Evolutionary conservation across 1,284 basidiomycete species (phyloP).

Genomic region (Malassezia sympodialis): DNA sequence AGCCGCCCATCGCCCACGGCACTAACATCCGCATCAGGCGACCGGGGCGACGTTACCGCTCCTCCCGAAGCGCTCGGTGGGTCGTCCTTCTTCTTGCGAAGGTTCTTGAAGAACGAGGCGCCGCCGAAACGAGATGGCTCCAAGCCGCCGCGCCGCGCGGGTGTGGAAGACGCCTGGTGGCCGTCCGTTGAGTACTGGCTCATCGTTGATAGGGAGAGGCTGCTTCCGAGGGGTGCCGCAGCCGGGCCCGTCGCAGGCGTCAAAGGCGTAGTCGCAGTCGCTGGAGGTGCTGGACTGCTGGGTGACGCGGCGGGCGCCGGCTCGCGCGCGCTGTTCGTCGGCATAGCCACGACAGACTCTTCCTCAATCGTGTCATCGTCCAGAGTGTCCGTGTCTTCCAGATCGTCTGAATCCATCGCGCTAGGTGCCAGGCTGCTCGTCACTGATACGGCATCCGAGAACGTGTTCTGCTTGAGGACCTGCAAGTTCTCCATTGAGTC

Average conservation of each 20-base stretch:
- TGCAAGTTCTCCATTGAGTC: conserved; percentile 14
- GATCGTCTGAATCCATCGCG: neutral
- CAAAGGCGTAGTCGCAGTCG: neutral
- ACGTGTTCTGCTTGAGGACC: neutral
- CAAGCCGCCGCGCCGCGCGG: neutral
- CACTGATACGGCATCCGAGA: neutral
- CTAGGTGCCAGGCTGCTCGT: neutral
- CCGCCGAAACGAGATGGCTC: neutral
- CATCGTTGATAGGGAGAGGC: neutral
- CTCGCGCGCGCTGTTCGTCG: neutral
- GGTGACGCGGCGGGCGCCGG: neutral
- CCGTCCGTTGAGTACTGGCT: neutral
- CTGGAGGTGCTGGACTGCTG: neutral
- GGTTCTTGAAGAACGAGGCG: conserved; percentile 2
- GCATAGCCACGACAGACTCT: conserved; percentile 1
- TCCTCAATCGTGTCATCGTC: conserved; percentile 7
- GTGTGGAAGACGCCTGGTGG: neutral
- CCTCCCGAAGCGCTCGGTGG: neutral
- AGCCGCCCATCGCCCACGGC: neutral
- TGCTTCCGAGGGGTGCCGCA: neutral
- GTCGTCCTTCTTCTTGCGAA: conserved; percentile 8
- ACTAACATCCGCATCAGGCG: neutral
- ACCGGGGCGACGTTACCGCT: neutral
- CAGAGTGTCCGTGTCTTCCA: neutral
- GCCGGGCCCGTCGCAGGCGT: neutral